Evolutionary conservation across 345 rosid species (phyloP).

Genomic region (Cardamine resedifolia): DNA sequence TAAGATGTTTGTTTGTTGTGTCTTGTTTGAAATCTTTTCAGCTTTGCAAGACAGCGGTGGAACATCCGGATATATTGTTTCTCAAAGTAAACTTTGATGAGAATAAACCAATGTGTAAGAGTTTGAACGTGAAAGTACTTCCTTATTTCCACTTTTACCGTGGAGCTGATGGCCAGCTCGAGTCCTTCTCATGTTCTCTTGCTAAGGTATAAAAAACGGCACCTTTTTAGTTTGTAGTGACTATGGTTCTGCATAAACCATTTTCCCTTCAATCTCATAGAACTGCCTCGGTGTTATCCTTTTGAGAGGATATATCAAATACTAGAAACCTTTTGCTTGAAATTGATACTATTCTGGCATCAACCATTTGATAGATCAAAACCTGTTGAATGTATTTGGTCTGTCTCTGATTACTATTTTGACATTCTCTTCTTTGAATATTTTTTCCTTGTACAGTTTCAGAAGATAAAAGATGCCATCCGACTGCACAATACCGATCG

Average conservation of each 20-base stretch:
- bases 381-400: constrained; percentile 2
- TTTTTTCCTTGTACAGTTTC: constrained; percentile 58
- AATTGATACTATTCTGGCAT: neutral
- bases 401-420: constrained; percentile 11
- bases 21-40: constrained; percentile 30
- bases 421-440: neutral
- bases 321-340: neutral
- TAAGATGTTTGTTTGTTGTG: neutral
- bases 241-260: neutral
- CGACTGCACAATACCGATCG: constrained; percentile 59
- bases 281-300: neutral
- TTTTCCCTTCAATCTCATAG: neutral
- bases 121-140: constrained; percentile 82
- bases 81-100: constrained; percentile 89
- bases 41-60: constrained; percentile 83
- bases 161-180: constrained; percentile 81
- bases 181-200: constrained; percentile 88
- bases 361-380: neutral
- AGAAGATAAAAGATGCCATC: constrained; percentile 83
- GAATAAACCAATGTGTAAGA: constrained; percentile 90
- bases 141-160: constrained; percentile 92
- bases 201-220: no score
- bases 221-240: no score
- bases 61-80: constrained; percentile 75
- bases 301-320: neutral